Base-by-base conservation (phyloP, 805 yeast species). In the Candida silvicultrix region DNA sequence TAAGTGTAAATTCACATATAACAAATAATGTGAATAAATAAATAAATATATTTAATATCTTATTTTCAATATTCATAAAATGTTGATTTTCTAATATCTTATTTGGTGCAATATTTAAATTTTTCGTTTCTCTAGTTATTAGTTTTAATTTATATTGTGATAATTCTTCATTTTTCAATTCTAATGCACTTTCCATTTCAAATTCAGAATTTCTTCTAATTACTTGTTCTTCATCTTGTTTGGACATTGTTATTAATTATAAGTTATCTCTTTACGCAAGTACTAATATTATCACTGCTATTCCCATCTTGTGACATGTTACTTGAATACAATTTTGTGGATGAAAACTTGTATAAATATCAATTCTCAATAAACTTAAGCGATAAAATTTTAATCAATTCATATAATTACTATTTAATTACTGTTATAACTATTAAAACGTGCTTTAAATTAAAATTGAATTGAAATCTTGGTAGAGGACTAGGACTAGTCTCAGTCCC, bases 41-140 rank as follows among this genome's bases (percentile, higher is more conserved):
- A 21, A 55, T 46, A 39, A 55, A 55, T 35, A 55, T 45, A 31
- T 45, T 51, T 21, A 55, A 42, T 12, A 55, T 44, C 39, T 46
- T 42, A 41, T 55, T 55, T 29, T 55, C 58, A 37, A 55, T 49
- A 18, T 39, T 49, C 19, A 49, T 20, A 12, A 42, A 40, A 37
- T 53, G 55, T 35, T 43, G 45, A 1, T 47, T 37, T 25, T 49
- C 55, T 20, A 53, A 31, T 11, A 54, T 45, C 45, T 49, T 51
- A 40, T 54, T 54, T n/a, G 34, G 32, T 21, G 46, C 18, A 9
- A 31, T 35, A 16, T 43, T 34, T 4, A 25, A 22, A 15, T 20
- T 34, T 19, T n/a, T n/a, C n/a, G n/a, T n/a, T n/a, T 22, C 45
- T 18, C 36, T 46, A 46, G 37, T 39, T 15, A 31, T 18, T 2